Base-by-base conservation (phyloP, 2,329 filamentous ascomycete species). In the Aureobasidium sp. region DNA sequence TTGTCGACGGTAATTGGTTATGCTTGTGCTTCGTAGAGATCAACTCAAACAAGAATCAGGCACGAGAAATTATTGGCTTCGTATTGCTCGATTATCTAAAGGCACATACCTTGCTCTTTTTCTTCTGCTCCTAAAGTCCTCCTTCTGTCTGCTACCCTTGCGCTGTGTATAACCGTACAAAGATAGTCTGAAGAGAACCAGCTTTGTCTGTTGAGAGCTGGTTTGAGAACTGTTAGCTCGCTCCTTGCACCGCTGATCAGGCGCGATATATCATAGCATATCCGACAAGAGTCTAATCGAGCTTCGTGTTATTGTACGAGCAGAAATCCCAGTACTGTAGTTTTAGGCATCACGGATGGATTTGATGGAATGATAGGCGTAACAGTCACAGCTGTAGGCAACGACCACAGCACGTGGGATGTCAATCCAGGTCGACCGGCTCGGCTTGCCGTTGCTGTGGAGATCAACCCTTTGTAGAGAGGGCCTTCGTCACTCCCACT, bases 381-480 rank as follows among this genome's bases (percentile, higher is more conserved):
- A 17, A 39, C 4, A 17, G 36, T 39, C 14, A 39, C 15, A 39
- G 15, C n/a, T 1, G 17, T 11, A 44, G 20, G 41, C 20, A 14
- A 22, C 11, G 15, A 48, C 45, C 15, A 48, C 31, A 3, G 25
- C 45, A 48, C 45, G 25, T 48, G 45, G 6, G 27, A n/a, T 25
- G 45, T 48, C 4, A 27, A n/a, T 31, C 25, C n/a, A 9, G 45
- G 25, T 29, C n/a, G 45, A 7, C 25, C 15, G 45, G 22, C 2
- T 14, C 42, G 15, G 41, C 29, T 34, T 55, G 55, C 31, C 42
- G 55, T 57, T 47, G 44, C 53, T 31, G 41, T 58, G 55, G 53
- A 22, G 53, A 57, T 57, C 31, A 27, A 17, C 29, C 27, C 27
- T 25, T 20, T 11, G 31, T 27, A 36, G 22, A 31, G 15, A 17